Evolutionary conservation across 441 rosid species (phyloP).

Genomic region (Croton laevigatus): DNA sequence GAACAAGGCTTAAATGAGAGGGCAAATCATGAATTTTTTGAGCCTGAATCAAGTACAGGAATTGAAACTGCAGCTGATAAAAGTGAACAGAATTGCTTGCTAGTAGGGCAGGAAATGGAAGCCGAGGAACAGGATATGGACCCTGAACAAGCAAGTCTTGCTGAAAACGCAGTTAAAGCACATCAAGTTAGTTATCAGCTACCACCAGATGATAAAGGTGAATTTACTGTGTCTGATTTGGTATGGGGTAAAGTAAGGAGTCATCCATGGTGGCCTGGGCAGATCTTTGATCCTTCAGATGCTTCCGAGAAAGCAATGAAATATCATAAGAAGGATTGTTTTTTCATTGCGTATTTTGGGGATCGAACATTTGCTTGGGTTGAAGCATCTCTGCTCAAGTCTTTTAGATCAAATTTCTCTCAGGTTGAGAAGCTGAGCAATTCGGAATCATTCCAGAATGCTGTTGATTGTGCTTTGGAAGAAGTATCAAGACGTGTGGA

Average conservation of each 20-base stretch:
- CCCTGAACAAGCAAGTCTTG: conserved; percentile 21
- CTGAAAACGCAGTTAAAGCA: conserved; percentile 26
- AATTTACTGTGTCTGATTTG: conserved; percentile 62
- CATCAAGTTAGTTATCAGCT: conserved; percentile 42
- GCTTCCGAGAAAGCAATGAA: conserved; percentile 69
- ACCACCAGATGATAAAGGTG: conserved; percentile 37
- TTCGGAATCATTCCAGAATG: conserved; percentile 46
- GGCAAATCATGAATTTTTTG: conserved; percentile 22
- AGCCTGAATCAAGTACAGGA: conserved; percentile 13
- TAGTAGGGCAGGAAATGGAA: conserved; percentile 34
- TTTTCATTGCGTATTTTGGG: conserved; percentile 80
- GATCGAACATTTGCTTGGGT: conserved; percentile 84
- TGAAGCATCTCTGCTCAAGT: conserved; percentile 58
- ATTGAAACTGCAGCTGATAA: conserved; percentile 34
- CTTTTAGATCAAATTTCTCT: conserved; percentile 60
- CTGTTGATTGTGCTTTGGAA: conserved; percentile 58
- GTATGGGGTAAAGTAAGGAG: conserved; percentile 81
- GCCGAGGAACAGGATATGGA: conserved; percentile 35
- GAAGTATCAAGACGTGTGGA: conserved; percentile 67
- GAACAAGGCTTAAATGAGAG: conserved; percentile 26
- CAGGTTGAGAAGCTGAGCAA: conserved; percentile 53
- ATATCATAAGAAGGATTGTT: conserved; percentile 45
- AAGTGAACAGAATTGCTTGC: conserved; percentile 31
- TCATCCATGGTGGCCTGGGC: conserved; percentile 96
- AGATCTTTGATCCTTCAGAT: conserved; percentile 58